Conservation (phyloP, 345 rosid species). For the Salix viminalis region DNA sequence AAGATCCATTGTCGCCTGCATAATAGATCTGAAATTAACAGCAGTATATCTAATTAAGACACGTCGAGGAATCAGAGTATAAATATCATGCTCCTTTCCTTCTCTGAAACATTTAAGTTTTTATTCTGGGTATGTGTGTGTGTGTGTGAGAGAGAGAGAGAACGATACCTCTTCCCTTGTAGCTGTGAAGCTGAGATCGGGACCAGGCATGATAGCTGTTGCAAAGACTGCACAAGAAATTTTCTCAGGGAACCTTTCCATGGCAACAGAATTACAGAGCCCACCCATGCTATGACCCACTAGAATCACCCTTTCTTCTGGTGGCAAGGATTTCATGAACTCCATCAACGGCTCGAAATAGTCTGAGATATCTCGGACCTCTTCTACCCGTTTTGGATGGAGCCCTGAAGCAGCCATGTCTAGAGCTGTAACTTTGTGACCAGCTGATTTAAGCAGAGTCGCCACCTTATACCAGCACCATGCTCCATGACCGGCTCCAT, state of each 20-base stretch:
- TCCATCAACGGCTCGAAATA: slow-evolving; percentile 32
- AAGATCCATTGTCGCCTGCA: not conserved
- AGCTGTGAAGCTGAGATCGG: slow-evolving; percentile 21
- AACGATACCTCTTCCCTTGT: slow-evolving; percentile 33
- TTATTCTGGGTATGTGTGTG: not conserved
- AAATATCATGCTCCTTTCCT: not conserved
- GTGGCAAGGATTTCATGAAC: slow-evolving; percentile 28
- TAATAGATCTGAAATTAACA: not conserved
- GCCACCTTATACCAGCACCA: slow-evolving; percentile 41
- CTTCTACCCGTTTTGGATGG: slow-evolving; percentile 22
- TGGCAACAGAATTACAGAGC: slow-evolving; percentile 24
- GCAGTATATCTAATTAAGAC: not conserved
- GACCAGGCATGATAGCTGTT: slow-evolving; percentile 33
- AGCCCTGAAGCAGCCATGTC: slow-evolving; percentile 34
- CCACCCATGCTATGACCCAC: slow-evolving; percentile 46
- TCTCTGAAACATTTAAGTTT: not conserved
- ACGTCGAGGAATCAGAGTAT: not conserved
- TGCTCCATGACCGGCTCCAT: slow-evolving; percentile 34
- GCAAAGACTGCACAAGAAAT: slow-evolving; percentile 28
- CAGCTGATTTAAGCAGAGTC: slow-evolving; percentile 17
- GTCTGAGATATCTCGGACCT: slow-evolving; percentile 22
- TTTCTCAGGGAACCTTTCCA: slow-evolving; percentile 45
- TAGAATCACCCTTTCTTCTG: slow-evolving; percentile 34
- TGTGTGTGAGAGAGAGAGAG: not conserved
- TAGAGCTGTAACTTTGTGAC: slow-evolving; percentile 25